These are phyloP conservation scores for Cyclocybe cylindracea DNA, from an alignment of 768 basidiomycete genomes.

Conservation along the genomic window DNA sequence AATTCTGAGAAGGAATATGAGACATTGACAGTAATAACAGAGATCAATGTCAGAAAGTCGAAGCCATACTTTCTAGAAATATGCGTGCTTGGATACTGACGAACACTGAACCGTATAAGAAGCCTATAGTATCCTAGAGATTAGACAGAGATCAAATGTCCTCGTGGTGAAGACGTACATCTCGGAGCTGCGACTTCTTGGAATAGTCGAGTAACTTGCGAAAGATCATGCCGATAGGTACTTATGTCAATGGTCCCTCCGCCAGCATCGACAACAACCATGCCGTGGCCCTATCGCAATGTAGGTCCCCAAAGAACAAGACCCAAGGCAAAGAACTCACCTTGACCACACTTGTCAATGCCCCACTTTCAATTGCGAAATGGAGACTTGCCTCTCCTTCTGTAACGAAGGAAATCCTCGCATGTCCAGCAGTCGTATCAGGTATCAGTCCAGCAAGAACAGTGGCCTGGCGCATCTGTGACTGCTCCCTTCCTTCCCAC, in stretches of 20 bases:
- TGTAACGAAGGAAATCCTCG: slow-evolving; percentile 44
- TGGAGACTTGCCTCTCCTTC: slow-evolving; percentile 59
- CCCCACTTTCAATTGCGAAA: slow-evolving; percentile 41
- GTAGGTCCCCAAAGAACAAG: not conserved
- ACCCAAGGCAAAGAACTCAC: slow-evolving; percentile 6
- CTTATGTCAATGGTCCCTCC: slow-evolving; percentile 64
- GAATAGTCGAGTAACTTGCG: slow-evolving; percentile 27
- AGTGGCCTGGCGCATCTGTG: slow-evolving; percentile 44
- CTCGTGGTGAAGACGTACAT: slow-evolving; percentile 29
- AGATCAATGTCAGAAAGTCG: not conserved
- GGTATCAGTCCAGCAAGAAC: slow-evolving; percentile 40
- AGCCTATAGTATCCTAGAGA: slow-evolving; percentile 31
- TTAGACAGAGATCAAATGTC: not conserved
- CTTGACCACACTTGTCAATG: slow-evolving; percentile 26
- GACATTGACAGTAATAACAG: not conserved
- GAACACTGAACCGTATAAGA: slow-evolving; percentile 52
- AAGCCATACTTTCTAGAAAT: slow-evolving; percentile 37
- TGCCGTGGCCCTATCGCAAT: slow-evolving; percentile 40
- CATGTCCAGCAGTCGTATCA: slow-evolving; percentile 32
- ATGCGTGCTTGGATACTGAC: slow-evolving; percentile 44
- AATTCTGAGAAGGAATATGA: slow-evolving; percentile 27
- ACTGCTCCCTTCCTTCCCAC: slow-evolving; percentile 47
- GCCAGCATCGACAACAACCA: slow-evolving; percentile 61
- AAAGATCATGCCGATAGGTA: slow-evolving; percentile 42
- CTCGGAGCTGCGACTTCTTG: slow-evolving; percentile 50